These are phyloP conservation scores for Gilbertella persicaria DNA, from an alignment of 371 early-diverging fungal species.

Conservation along the genomic window DNA sequence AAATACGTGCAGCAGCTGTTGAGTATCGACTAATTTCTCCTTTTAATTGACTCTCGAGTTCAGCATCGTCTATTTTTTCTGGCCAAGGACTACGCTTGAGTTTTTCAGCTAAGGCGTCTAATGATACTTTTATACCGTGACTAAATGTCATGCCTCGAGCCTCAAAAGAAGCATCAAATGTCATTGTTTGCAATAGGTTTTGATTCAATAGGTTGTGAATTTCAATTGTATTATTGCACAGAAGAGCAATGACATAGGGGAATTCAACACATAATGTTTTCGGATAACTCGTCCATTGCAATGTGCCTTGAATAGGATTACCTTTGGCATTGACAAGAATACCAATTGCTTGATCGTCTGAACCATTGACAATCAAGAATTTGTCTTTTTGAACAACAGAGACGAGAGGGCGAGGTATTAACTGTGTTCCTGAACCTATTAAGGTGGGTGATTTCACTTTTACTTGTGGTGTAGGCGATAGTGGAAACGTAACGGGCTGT, in stretches of 20 bases:
- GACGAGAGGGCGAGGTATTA: conserved; percentile 60
- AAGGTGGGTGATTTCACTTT: conserved; percentile 29
- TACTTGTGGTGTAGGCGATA: conserved; percentile 63
- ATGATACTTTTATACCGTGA: conserved; percentile 53
- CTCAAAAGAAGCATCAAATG: conserved; percentile 49
- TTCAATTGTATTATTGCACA: conserved; percentile 69
- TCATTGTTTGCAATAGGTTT: conserved; percentile 59
- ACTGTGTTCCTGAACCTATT: conserved; percentile 39
- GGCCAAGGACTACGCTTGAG: conserved; percentile 43
- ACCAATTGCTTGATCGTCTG: conserved; percentile 66
- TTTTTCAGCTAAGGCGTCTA: conserved; percentile 40
- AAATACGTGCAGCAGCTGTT: conserved; percentile 55
- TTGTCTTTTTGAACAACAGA: conserved; percentile 66
- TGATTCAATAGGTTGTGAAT: conserved; percentile 79
- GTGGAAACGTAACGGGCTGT: conserved; percentile 47
- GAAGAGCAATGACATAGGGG: conserved; percentile 75
- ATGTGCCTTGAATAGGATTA: conserved; percentile 77
- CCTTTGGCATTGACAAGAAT: conserved; percentile 71
- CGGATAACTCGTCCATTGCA: conserved; percentile 77
- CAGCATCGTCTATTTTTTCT: conserved; percentile 42
- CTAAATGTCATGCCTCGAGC: conserved; percentile 53
- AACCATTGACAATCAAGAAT: conserved; percentile 68
- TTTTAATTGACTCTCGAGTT: conserved; percentile 22
- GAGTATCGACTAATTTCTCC: conserved; percentile 44
- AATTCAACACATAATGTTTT: conserved; percentile 71